Base-by-base conservation (phyloP, 2,329 filamentous ascomycete genomes). In the Fusarium sp. region DNA sequence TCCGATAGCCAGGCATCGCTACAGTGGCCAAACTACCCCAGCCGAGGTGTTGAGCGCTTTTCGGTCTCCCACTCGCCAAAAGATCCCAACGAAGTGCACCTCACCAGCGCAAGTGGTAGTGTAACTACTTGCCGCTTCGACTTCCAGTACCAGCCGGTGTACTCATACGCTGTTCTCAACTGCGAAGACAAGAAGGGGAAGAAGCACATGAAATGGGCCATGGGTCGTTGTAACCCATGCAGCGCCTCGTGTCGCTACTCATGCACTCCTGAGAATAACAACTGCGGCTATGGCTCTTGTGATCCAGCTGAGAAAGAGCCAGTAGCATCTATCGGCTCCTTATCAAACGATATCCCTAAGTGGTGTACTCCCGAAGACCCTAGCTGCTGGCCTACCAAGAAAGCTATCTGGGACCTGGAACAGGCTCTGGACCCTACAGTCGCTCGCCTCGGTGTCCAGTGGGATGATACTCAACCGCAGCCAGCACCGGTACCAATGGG, bases 331-430 rank as follows among this genome's bases (percentile, higher is more conserved):
- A 1, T 16, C 6, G n/a, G 30, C 5, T 4, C 45, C 9, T 25
- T 5, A 20, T 6, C 6, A 9, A 42, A 51, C 0, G 6, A 18
- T 3, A 15, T 16, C 1, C 58, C 40, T 2, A 32, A 25, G 5
- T 61, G 53, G 53, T 61, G 58, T 25, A 59, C 58, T 1, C 58
- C 58, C 4, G 14, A 61, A 11, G 43, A 61, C 7, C 18, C 32
- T 4, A 59, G 43, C 58, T 61, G 53, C 4, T 61, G 58, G 58
- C 58, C 53, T 5, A 43, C 43, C 2, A 49, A 43, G 25, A 59
- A 20, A 0, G 53, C 58, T 8, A 59, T 61, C 18, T 12, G 12
- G 10, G 16, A 61, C 3, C 15, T 59, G 2, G 43, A 49, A 16
- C 34, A 43, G 12, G 22, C 53, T 4, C 25, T 61, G 0, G 53